These are phyloP conservation scores for Colletotrichum godetiae DNA, from an alignment of 2,329 filamentous ascomycete species.

Conservation along the genomic window DNA sequence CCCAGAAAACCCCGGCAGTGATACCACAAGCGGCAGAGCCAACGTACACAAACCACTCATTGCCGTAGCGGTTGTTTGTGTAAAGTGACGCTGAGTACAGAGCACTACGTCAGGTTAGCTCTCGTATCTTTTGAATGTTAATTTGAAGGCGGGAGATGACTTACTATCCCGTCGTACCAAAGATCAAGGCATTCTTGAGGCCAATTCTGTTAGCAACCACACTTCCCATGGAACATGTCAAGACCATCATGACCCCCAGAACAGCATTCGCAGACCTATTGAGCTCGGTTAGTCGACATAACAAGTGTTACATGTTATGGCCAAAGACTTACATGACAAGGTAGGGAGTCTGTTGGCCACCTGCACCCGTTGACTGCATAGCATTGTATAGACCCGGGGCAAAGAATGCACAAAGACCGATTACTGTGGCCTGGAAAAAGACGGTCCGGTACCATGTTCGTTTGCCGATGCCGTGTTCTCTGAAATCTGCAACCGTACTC, in stretches of 20 bases:
- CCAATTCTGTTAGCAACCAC: slow-evolving; percentile 15
- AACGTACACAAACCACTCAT: slow-evolving; percentile 38
- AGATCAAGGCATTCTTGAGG: slow-evolving; percentile 16
- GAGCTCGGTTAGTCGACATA: background rate
- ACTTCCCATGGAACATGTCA: slow-evolving; percentile 17
- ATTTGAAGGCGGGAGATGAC: background rate
- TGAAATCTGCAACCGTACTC: background rate
- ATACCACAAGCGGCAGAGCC: slow-evolving; percentile 41
- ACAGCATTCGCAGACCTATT: slow-evolving; percentile 6
- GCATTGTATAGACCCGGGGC: slow-evolving; percentile 45
- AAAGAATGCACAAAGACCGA: slow-evolving; percentile 41
- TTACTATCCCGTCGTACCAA: slow-evolving; percentile 24
- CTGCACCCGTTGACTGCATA: slow-evolving; percentile 45
- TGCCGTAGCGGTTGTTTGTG: slow-evolving; percentile 46
- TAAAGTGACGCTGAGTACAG: slow-evolving; percentile 51
- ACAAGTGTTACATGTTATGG: no score
- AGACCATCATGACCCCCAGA: slow-evolving; percentile 20
- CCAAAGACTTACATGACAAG: slow-evolving; percentile 41
- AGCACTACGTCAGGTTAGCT: background rate
- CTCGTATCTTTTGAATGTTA: no score
- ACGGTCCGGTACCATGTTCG: slow-evolving; percentile 41
- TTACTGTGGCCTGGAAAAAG: slow-evolving; percentile 43
- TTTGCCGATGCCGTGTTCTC: background rate
- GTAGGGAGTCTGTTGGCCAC: slow-evolving; percentile 44
- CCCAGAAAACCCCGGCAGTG: slow-evolving; percentile 41